These are phyloP conservation scores for Pythium plurisporium DNA, from an alignment of 352 stramenopile genomes.

Conservation along the genomic window DNA sequence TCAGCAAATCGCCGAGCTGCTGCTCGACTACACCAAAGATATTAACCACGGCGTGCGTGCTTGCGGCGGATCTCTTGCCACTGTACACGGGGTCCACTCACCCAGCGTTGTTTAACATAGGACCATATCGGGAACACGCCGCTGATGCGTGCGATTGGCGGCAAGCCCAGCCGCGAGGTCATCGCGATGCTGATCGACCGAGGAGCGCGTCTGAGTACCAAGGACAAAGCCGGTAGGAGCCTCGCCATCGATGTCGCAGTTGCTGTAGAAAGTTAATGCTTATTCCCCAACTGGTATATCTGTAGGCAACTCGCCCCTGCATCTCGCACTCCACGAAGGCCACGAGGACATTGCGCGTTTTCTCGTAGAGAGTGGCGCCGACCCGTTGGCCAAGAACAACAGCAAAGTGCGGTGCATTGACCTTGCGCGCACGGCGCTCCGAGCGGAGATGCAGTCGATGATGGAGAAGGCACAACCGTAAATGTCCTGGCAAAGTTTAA, in stretches of 20 bases:
- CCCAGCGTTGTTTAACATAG: slow-evolving; percentile 14
- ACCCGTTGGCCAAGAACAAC: slow-evolving; percentile 52
- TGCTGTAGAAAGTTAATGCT: neutral
- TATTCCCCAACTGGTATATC: no score
- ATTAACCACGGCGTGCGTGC: slow-evolving; percentile 55
- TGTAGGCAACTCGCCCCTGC: slow-evolving; percentile 61
- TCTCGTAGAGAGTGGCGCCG: slow-evolving; percentile 53
- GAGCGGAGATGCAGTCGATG: slow-evolving; percentile 31
- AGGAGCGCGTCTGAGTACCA: slow-evolving; percentile 47
- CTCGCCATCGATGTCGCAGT: neutral
- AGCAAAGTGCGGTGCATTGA: slow-evolving; percentile 51
- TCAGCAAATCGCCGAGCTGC: slow-evolving; percentile 57
- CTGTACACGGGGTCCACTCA: neutral
- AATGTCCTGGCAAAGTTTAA: neutral
- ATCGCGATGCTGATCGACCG: slow-evolving; percentile 59
- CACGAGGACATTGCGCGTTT: slow-evolving; percentile 58
- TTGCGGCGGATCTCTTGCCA: neutral
- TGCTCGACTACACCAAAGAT: slow-evolving; percentile 64
- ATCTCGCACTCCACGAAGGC: slow-evolving; percentile 61
- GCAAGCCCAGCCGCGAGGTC: slow-evolving; percentile 52
- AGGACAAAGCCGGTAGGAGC: slow-evolving; percentile 36
- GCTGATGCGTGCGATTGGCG: slow-evolving; percentile 54
- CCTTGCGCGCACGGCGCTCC: slow-evolving; percentile 42
- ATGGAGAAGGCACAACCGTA: slow-evolving; percentile 6
- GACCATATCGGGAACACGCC: slow-evolving; percentile 60